phyloP scores from a whole-genome alignment of 164 flowering plant species.

The Malania oleifera region DNA sequence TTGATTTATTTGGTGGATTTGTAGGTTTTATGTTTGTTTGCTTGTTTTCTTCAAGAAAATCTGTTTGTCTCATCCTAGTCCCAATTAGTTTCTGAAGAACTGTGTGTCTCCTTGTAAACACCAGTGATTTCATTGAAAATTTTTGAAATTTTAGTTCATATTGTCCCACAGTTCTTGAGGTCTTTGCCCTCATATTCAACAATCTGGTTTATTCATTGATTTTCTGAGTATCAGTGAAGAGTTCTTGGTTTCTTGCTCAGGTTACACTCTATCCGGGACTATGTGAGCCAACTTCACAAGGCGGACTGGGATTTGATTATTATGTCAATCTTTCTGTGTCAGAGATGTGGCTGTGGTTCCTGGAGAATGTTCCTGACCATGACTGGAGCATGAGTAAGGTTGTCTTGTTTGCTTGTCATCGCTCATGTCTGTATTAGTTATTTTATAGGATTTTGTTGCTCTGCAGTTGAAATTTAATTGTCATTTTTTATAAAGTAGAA shows the following conservation, averaged over 20 bases:
- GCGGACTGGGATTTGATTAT: constrained; percentile 97
- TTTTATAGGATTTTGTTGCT: background rate
- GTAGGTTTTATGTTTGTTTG: too few species aligned
- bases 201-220: background rate
- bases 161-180: background rate
- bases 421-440: constrained; percentile 2
- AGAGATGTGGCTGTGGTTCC: constrained; percentile 80
- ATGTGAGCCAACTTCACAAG: constrained; percentile 87
- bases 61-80: too few species aligned
- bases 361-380: constrained; percentile 71
- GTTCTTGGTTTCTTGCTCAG: constrained; percentile 30
- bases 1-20: too few species aligned
- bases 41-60: too few species aligned
- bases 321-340: constrained; percentile 74
- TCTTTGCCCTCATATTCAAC: background rate
- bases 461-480: too few species aligned
- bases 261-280: constrained; percentile 89
- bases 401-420: constrained; percentile 3
- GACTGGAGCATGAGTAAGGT: constrained; percentile 98
- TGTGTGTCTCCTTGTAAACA: too few species aligned
- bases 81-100: too few species aligned
- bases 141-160: too few species aligned
- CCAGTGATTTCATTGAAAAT: too few species aligned
- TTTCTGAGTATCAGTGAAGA: background rate
- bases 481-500: too few species aligned